Percentiles rank a stretch among this genome's conserved stretches.
phyloP scores from a whole-genome alignment of 768 basidiomycete species.

The Austroboletus festivus region DNA sequence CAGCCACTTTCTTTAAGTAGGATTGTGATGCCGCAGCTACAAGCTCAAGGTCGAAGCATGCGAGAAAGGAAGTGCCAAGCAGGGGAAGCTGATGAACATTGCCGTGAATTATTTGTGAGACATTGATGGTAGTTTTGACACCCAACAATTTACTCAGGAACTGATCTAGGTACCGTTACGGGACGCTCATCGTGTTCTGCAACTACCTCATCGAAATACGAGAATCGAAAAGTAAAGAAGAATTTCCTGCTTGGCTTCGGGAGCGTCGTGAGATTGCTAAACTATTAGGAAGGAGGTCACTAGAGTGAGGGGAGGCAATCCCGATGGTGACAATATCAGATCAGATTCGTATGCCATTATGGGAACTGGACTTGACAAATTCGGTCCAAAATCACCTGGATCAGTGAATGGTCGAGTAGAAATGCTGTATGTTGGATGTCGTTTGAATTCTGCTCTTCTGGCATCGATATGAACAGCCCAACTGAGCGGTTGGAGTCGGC shows the following conservation, averaged over 20 bases:
- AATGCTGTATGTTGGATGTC: background rate
- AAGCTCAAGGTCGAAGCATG: slow-evolving; percentile 86
- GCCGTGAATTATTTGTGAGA: slow-evolving; percentile 85
- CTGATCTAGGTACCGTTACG: slow-evolving; percentile 72
- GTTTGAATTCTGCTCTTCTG: background rate
- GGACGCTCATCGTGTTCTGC: slow-evolving; percentile 88
- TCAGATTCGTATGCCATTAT: background rate
- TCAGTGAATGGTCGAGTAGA: background rate
- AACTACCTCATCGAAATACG: slow-evolving; percentile 84
- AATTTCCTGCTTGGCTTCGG: slow-evolving; percentile 80
- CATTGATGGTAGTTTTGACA: slow-evolving; percentile 18
- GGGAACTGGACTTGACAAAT: slow-evolving; percentile 3
- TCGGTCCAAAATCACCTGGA: background rate
- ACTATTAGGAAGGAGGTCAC: slow-evolving; percentile 61
- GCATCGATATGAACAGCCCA: no score
- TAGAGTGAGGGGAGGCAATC: slow-evolving; percentile 47
- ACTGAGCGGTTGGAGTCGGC: no score
- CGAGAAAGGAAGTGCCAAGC: slow-evolving; percentile 74
- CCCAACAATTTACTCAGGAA: slow-evolving; percentile 6
- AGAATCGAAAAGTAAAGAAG: slow-evolving; percentile 40
- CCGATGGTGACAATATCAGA: background rate
- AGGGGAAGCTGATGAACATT: slow-evolving; percentile 67
- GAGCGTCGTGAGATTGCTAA: slow-evolving; percentile 84
- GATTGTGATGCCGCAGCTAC: slow-evolving; percentile 51
- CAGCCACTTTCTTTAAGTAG: slow-evolving; percentile 1